A percentile compares a stretch with the other conserved stretches of the same genome.
These are phyloP conservation scores for Prunus padus DNA, from an alignment of 306 rosid species.

Conservation along the genomic window DNA sequence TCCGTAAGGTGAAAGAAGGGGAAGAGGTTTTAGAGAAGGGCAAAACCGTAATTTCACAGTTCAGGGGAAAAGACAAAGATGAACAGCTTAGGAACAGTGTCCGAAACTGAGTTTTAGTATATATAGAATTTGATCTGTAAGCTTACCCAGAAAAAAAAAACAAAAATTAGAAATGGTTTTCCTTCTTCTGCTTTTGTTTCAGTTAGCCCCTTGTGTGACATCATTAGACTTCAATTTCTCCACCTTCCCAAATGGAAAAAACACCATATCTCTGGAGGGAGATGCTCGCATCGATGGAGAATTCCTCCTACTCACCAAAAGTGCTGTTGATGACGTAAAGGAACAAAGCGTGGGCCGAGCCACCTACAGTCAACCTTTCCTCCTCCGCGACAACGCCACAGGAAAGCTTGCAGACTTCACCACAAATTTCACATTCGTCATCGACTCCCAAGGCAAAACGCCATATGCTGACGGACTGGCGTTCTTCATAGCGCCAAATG, in stretches of 20 bases:
- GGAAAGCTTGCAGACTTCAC: background rate
- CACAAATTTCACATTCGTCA: background rate
- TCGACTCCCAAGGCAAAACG: background rate
- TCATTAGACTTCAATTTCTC: background rate
- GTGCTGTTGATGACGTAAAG: background rate
- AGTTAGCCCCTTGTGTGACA: background rate
- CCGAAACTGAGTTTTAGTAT: no score
- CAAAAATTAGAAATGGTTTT: no score
- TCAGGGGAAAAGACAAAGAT: no score
- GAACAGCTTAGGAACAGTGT: no score
- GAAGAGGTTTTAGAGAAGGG: no score
- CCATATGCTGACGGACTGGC: background rate
- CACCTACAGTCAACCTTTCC: conserved; percentile 10
- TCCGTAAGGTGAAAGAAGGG: no score
- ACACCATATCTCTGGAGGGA: background rate
- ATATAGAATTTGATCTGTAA: no score
- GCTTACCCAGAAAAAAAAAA: no score
- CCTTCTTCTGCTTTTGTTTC: background rate
- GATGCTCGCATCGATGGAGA: background rate
- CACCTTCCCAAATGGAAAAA: conserved; percentile 2
- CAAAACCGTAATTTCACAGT: no score
- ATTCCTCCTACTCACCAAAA: background rate
- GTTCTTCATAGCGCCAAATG: background rate
- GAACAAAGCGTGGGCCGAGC: background rate
- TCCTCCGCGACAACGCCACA: background rate